Conservation (phyloP, 73 alveolate species). For the Tetrahymena elliotti region DNA sequence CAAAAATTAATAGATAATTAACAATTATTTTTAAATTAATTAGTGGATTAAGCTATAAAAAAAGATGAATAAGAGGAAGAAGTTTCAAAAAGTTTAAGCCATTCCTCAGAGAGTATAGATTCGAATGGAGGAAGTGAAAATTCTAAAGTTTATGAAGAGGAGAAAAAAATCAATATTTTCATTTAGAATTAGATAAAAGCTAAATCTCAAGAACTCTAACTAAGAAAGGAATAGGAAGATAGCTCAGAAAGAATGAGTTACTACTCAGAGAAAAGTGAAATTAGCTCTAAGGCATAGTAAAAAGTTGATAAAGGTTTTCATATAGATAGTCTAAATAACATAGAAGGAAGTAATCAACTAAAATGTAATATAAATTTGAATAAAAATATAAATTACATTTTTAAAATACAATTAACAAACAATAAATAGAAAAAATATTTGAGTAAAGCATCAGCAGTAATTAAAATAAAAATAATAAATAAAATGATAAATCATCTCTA, state of each 20-base stretch:
- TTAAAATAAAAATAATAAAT: no score
- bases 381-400: no score
- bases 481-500: background rate
- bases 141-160: background rate
- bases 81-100: background rate
- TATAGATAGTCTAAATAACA: background rate
- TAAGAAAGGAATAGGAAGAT: background rate
- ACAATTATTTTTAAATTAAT: no score
- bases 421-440: no score
- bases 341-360: background rate
- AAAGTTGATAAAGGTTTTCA: background rate
- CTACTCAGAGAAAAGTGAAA: background rate
- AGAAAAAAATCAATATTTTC: no score
- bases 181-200: no score
- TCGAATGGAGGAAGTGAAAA: background rate
- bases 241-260: background rate
- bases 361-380: background rate
- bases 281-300: background rate
- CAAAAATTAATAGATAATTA: no score
- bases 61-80: no score
- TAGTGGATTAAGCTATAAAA: no score
- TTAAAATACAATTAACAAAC: no score
- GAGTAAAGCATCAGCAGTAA: no score
- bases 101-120: background rate
- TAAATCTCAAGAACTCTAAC: background rate